Evolutionary conservation across 2,329 filamentous ascomycete species (phyloP).

Genomic region (Ramichloridium luteum): DNA sequence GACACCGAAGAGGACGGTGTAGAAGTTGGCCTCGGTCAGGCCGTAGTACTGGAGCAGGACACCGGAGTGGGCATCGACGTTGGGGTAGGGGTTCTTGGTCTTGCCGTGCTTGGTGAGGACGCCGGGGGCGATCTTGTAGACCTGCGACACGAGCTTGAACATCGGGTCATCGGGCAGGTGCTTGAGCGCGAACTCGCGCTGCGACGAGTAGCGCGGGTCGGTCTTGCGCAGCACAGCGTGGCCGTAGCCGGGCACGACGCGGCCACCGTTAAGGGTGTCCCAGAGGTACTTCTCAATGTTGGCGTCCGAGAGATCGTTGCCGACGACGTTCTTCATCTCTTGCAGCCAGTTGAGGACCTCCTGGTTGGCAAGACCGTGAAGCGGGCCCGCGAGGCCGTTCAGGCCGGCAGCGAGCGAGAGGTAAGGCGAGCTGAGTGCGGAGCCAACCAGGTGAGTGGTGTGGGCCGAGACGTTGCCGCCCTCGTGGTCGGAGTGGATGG

Average conservation of each 20-base stretch:
- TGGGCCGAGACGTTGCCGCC: conserved; percentile 97
- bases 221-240: conserved; percentile 99
- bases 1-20: conserved; percentile 99
- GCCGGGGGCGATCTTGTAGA: conserved; percentile 98
- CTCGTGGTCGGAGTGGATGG: conserved; percentile 99
- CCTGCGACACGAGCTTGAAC: conserved; percentile 99
- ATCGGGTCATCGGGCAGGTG: conserved; percentile 94
- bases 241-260: conserved; percentile 95
- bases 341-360: conserved; percentile 98
- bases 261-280: conserved; percentile 88
- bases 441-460: conserved; percentile 96
- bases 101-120: conserved; percentile 99
- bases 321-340: conserved; percentile 94
- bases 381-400: conserved; percentile 93
- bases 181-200: conserved; percentile 91
- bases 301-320: conserved; percentile 90
- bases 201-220: conserved; percentile 94
- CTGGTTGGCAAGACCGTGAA: conserved; percentile 99
- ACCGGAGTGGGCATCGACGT: conserved; percentile 97
- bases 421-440: conserved; percentile 92
- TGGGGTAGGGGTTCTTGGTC: conserved; percentile 99
- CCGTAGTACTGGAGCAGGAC: conserved; percentile 99
- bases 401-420: conserved; percentile 92
- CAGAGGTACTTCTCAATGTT: conserved; percentile 98
- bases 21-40: conserved; percentile 97